These are phyloP conservation scores for Hanseniaspora lindneri DNA, from an alignment of 805 yeast genomes.

Conservation along the genomic window DNA sequence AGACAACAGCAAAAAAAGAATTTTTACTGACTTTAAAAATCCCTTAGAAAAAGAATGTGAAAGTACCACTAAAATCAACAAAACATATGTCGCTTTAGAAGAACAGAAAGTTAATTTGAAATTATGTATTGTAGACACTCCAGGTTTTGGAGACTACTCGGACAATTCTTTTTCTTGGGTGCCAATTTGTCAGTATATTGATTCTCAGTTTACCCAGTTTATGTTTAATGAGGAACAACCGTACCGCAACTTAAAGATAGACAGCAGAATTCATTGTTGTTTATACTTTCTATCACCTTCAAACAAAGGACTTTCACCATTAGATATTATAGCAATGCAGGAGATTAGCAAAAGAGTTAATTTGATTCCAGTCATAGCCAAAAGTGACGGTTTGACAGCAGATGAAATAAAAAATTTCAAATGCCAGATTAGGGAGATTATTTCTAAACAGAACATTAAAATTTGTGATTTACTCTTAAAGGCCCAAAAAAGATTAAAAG, in stretches of 20 bases:
- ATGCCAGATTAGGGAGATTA: conserved; percentile 37
- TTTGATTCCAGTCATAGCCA: conserved; percentile 69
- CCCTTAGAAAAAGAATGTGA: conserved; percentile 46
- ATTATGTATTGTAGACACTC: conserved; percentile 58
- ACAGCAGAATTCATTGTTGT: conserved; percentile 72
- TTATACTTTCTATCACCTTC: conserved; percentile 69
- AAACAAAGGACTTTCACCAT: conserved; percentile 45
- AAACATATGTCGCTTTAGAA: conserved; percentile 39
- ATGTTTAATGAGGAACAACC: conserved; percentile 75
- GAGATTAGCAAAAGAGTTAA: conserved; percentile 61
- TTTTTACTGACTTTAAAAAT: conserved; percentile 32
- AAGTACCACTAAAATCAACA: conserved; percentile 28
- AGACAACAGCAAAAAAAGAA: conserved; percentile 29
- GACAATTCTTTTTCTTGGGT: conserved; percentile 58
- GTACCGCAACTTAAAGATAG: conserved; percentile 39
- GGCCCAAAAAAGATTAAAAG: conserved; percentile 29
- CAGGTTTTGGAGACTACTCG: conserved; percentile 62
- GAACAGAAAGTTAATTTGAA: conserved; percentile 51
- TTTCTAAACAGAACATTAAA: conserved; percentile 44
- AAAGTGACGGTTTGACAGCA: conserved; percentile 61
- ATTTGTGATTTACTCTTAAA: conserved; percentile 42
- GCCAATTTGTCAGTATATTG: conserved; percentile 60
- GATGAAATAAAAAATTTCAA: conserved; percentile 47
- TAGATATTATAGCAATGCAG: conserved; percentile 65
- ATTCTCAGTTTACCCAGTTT: conserved; percentile 58